Evolutionary conservation across 2,329 filamentous ascomycete species (phyloP).

Genomic region (Trichoderma polysporum): DNA sequence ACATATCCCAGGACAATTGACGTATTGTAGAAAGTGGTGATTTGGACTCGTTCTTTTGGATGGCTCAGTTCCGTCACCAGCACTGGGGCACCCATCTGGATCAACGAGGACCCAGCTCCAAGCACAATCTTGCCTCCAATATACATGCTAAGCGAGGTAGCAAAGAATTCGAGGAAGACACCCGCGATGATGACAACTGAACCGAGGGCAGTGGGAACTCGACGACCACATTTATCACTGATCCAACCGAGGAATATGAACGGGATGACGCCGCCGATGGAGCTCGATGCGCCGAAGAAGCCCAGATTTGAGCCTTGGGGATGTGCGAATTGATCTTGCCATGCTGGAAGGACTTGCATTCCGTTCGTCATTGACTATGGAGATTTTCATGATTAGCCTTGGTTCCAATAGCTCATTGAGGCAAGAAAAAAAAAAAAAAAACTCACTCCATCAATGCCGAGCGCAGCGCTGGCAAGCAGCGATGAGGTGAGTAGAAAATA

Average conservation of each 20-base stretch:
- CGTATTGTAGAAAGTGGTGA: constrained; percentile 42
- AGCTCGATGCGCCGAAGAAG: constrained; percentile 41
- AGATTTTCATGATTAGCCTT: not conserved
- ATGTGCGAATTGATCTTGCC: constrained; percentile 41
- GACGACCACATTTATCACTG: constrained; percentile 37
- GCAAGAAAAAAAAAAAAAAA: not conserved
- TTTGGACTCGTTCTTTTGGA: constrained; percentile 41
- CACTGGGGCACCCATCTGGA: constrained; percentile 44
- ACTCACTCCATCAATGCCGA: constrained; percentile 44
- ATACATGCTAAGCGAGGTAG: constrained; percentile 38
- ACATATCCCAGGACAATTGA: constrained; percentile 43
- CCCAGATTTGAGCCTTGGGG: constrained; percentile 40
- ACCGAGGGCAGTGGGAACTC: constrained; percentile 37
- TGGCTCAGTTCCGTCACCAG: constrained; percentile 44
- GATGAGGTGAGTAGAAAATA: constrained; percentile 46
- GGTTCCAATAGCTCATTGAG: not conserved
- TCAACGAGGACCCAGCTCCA: constrained; percentile 38
- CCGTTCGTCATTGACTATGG: constrained; percentile 41
- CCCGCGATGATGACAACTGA: constrained; percentile 41
- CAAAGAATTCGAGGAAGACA: constrained; percentile 38
- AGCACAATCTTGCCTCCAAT: constrained; percentile 41
- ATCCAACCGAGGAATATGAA: constrained; percentile 40
- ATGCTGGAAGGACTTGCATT: constrained; percentile 39
- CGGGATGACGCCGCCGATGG: constrained; percentile 42
- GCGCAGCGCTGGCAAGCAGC: constrained; percentile 41